Evolutionary conservation across 164 flowering plant species (phyloP).

Genomic region (Euptelea pleiosperma): DNA sequence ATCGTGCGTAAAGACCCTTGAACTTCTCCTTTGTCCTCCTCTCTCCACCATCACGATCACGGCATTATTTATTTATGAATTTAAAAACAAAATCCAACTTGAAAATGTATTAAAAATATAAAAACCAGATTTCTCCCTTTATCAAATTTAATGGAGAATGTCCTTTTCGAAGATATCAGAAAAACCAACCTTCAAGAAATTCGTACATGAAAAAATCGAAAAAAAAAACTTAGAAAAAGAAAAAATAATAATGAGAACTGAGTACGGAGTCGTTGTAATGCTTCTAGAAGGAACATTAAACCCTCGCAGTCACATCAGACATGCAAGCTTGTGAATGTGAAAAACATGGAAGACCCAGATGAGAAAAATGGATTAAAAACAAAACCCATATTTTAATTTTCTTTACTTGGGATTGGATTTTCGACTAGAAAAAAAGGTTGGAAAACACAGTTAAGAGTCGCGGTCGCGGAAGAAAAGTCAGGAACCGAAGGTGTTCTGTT

Average conservation of each 20-base stretch:
- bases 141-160: background rate
- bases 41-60: slow-evolving; percentile 27
- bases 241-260: background rate
- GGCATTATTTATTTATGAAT: slow-evolving; percentile 11
- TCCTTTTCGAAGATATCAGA: background rate
- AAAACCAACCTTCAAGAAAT: background rate
- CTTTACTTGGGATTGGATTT: background rate
- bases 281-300: too few relatives aligned
- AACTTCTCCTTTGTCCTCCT: slow-evolving; percentile 35
- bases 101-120: slow-evolving; percentile 1
- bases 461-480: background rate
- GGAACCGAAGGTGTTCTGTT: background rate
- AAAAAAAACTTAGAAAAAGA: slow-evolving; percentile 1
- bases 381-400: slow-evolving; percentile 11
- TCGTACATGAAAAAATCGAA: background rate
- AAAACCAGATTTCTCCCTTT: background rate
- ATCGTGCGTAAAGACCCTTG: slow-evolving; percentile 26
- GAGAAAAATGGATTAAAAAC: slow-evolving; percentile 8
- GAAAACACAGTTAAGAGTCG: too few relatives aligned
- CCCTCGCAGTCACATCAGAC: slow-evolving; percentile 13
- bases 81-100: slow-evolving; percentile 8
- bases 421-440: background rate
- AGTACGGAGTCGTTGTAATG: too few relatives aligned
- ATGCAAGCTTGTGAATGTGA: background rate
- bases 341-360: slow-evolving; percentile 8